A percentile compares a stretch with the other conserved stretches of the same genome.
Evolutionary conservation across 2,329 filamentous ascomycete genomes (phyloP).

Genomic region (Fusarium sp.): DNA sequence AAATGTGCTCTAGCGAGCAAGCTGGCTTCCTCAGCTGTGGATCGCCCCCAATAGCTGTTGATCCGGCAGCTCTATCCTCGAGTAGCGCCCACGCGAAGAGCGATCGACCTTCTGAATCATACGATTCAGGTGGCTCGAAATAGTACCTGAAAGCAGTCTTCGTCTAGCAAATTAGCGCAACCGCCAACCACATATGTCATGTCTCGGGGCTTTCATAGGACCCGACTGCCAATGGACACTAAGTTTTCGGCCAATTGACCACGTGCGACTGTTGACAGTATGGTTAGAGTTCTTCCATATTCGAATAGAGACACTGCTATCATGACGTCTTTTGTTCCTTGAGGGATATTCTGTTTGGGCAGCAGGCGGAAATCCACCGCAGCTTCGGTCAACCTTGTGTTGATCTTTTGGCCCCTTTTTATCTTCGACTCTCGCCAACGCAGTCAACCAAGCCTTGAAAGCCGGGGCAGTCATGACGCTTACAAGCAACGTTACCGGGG

Average conservation of each 20-base stretch:
- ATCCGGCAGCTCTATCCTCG: neutral
- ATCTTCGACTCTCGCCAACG: no score
- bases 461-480: neutral
- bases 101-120: neutral
- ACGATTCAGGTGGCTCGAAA: neutral
- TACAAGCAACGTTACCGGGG: neutral
- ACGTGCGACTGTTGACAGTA: no score
- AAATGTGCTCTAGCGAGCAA: neutral
- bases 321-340: neutral
- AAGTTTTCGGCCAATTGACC: neutral
- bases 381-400: neutral
- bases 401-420: neutral
- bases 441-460: neutral
- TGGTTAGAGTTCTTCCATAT: no score
- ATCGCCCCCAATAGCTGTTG: no score
- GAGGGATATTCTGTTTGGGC: neutral
- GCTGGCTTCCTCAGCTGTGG: no score
- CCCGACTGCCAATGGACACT: no score
- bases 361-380: neutral
- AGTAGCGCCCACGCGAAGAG: neutral
- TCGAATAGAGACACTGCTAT: rapidly evolving
- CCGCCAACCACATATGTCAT: neutral
- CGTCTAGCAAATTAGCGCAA: neutral
- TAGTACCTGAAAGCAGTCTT: neutral
- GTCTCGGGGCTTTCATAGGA: neutral